These are phyloP conservation scores for Cyberlindnera mississippiensis DNA, from an alignment of 805 yeast species.

Conservation along the genomic window DNA sequence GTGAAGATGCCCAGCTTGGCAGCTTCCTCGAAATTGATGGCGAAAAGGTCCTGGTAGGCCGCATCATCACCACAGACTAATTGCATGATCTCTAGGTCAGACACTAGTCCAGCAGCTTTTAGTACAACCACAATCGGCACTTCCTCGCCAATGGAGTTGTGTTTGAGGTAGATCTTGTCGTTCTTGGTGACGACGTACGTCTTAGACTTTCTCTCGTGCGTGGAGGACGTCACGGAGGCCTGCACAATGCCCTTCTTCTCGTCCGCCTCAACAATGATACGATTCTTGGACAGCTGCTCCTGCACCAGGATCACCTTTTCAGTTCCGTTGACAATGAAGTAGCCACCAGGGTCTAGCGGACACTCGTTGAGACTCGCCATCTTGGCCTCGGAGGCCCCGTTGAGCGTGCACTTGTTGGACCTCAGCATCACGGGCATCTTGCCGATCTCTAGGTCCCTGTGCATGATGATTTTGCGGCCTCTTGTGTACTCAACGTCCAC, in stretches of 20 bases:
- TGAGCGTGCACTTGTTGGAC: constrained; percentile 84
- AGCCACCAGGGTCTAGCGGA: constrained; percentile 98
- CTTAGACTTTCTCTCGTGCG: constrained; percentile 97
- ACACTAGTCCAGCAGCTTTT: constrained; percentile 91
- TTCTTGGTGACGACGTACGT: constrained; percentile 93
- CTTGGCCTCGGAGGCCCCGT: constrained; percentile 68
- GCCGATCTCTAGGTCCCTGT: constrained; percentile 89
- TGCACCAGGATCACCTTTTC: constrained; percentile 96
- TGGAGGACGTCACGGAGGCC: constrained; percentile 96
- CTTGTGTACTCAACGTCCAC: constrained; percentile 97
- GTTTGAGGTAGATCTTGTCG: constrained; percentile 84
- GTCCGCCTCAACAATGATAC: constrained; percentile 97
- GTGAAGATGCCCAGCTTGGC: constrained; percentile 81
- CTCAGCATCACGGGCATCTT: constrained; percentile 98
- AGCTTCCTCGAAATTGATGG: constrained; percentile 91
- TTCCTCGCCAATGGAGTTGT: constrained; percentile 93
- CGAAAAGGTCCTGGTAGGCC: constrained; percentile 86
- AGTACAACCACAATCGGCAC: constrained; percentile 89
- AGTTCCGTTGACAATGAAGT: constrained; percentile 95
- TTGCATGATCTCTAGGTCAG: constrained; percentile 91
- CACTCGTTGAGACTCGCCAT: constrained; percentile 93
- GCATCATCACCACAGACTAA: constrained; percentile 89
- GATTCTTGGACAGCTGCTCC: constrained; percentile 93
- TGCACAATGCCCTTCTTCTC: constrained; percentile 91
- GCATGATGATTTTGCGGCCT: constrained; percentile 88